These are phyloP conservation scores for Trichoderma lentiforme DNA, from an alignment of 2,329 filamentous ascomycete genomes.

Conservation along the genomic window DNA sequence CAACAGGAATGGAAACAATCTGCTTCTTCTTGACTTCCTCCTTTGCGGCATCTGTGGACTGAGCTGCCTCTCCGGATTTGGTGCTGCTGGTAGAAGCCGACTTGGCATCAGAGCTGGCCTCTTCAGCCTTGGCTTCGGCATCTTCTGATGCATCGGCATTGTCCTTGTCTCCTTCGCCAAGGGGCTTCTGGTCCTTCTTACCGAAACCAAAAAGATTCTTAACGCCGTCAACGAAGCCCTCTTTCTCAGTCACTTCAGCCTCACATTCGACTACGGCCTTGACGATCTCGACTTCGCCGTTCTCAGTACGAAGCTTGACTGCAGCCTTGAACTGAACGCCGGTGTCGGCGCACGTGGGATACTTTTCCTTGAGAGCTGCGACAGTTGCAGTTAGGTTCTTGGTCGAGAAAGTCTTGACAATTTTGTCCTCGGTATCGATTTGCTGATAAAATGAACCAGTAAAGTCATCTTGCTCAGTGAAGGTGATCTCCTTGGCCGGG, in stretches of 20 bases:
- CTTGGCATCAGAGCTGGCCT: conserved; percentile 30
- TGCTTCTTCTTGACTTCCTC: conserved; percentile 59
- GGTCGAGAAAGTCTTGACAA: conserved; percentile 66
- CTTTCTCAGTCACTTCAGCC: conserved; percentile 68
- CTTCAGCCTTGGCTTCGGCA: conserved; percentile 43
- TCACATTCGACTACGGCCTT: conserved; percentile 83
- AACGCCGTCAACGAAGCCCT: conserved; percentile 83
- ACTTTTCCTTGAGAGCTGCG: conserved; percentile 71
- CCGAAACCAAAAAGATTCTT: conserved; percentile 97
- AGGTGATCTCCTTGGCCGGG: conserved; percentile 76
- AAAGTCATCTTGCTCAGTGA: conserved; percentile 81
- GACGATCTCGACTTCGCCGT: conserved; percentile 76
- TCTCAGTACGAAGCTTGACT: conserved; percentile 66
- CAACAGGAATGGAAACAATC: conserved; percentile 52
- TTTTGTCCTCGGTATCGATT: conserved; percentile 55
- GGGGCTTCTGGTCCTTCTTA: conserved; percentile 75
- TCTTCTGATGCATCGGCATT: conserved; percentile 34
- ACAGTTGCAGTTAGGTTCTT: conserved; percentile 84
- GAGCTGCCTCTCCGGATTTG: conserved; percentile 45
- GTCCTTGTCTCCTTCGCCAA: conserved; percentile 63
- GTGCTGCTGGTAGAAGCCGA: conserved; percentile 30
- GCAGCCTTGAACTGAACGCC: conserved; percentile 79
- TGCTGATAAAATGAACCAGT: conserved; percentile 76
- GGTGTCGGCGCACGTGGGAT: conserved; percentile 66
- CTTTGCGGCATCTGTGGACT: conserved; percentile 42